phyloP scores from a whole-genome alignment of 2,329 filamentous ascomycete species.

The Colletotrichum tropicale region DNA sequence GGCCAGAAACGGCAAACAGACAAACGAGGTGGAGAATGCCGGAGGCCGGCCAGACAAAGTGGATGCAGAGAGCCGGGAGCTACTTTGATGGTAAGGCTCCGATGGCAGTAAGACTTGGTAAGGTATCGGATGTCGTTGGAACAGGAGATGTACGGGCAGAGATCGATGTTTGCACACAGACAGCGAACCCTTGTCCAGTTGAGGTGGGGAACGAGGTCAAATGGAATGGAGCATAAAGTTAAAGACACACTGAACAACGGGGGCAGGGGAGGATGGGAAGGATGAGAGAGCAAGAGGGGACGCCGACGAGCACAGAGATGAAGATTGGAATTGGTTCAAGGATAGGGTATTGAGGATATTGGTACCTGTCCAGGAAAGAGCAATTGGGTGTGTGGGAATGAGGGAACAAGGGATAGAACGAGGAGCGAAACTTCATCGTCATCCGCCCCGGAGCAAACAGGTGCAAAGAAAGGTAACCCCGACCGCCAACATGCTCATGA shows the following conservation, averaged over 20 bases:
- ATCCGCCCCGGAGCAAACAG: not conserved
- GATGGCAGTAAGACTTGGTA: not conserved
- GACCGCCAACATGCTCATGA: not conserved
- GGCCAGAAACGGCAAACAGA: not conserved
- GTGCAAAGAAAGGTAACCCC: not conserved
- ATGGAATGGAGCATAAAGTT: not conserved
- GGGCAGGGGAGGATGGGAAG: not conserved
- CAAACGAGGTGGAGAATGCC: not conserved
- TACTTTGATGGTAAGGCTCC: not conserved
- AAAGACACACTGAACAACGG: not conserved
- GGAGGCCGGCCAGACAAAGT: slow-evolving; percentile 3
- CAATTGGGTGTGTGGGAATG: not conserved
- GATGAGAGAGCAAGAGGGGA: not conserved
- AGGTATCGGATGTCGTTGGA: not conserved
- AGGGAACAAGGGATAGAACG: not conserved
- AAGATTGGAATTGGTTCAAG: not conserved
- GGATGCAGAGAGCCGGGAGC: not conserved
- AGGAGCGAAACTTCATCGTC: not conserved
- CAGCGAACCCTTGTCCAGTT: not conserved
- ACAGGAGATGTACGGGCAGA: not conserved
- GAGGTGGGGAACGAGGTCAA: not conserved
- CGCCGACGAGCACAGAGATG: not conserved
- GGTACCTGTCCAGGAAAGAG: not conserved
- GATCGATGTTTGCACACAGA: not conserved
- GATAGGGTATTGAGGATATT: not conserved